Conservation (phyloP, 2,329 filamentous ascomycete genomes). For the Fusarium burgessii region DNA sequence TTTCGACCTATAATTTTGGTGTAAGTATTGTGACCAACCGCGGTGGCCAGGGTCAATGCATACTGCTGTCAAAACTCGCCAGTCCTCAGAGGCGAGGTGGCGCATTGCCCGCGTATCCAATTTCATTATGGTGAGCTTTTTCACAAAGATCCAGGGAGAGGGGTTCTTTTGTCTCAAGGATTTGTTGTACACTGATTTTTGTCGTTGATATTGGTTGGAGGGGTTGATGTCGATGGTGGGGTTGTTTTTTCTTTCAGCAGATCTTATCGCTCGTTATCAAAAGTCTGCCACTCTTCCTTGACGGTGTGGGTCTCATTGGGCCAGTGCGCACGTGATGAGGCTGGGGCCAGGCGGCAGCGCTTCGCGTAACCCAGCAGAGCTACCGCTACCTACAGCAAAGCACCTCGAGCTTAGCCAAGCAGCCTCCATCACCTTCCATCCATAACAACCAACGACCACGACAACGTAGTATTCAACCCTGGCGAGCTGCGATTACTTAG, state of each 20-base stretch:
- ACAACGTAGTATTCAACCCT: slow-evolving; percentile 37
- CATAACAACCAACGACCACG: slow-evolving; percentile 44
- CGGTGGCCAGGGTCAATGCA: slow-evolving; percentile 50
- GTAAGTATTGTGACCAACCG: slow-evolving; percentile 48
- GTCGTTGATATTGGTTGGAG: slow-evolving; percentile 31
- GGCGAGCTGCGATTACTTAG: slow-evolving; percentile 17
- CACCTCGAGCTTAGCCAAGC: slow-evolving; percentile 54
- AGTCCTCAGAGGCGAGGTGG: slow-evolving; percentile 92
- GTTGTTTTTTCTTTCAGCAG: slow-evolving; percentile 45
- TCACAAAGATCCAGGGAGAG: background rate
- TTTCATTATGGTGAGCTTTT: slow-evolving; percentile 75
- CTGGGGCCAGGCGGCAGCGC: slow-evolving; percentile 56
- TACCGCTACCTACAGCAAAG: slow-evolving; percentile 46
- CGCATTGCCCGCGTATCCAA: slow-evolving; percentile 94
- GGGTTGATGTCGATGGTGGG: slow-evolving; percentile 47
- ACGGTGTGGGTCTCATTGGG: slow-evolving; percentile 1
- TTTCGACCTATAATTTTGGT: slow-evolving; percentile 77
- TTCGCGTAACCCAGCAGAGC: slow-evolving; percentile 60
- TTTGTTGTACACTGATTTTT: slow-evolving; percentile 4
- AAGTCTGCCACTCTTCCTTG: background rate
- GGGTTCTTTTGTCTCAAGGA: background rate
- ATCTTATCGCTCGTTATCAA: slow-evolving; percentile 46
- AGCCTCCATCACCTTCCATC: slow-evolving; percentile 55
- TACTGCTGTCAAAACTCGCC: slow-evolving; percentile 93
- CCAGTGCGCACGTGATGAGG: slow-evolving; percentile 49